Evolutionary conservation across 1,284 basidiomycete genomes (phyloP), one percentile per base, ranked within the genome.

Genomic region (Trametes pubescens): DNA sequence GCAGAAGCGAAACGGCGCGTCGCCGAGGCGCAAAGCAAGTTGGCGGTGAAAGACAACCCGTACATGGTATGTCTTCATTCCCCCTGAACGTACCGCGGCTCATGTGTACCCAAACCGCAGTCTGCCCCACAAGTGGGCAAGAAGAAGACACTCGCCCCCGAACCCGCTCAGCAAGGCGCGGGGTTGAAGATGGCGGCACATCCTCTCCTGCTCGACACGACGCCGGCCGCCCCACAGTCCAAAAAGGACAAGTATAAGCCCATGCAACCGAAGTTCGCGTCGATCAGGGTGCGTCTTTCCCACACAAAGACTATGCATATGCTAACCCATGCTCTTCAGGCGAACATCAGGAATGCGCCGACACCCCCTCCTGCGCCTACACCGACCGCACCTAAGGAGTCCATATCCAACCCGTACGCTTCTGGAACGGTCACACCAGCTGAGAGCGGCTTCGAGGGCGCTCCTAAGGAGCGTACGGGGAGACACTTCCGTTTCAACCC

Each of bases 231-330:
- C 2, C 84, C 87, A 0, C 90, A 92, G 74, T 89, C 88, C 37
- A 94, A 92, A 78, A 95, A 95, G 76, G 93, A 95, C 74, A 82
- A 91, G 64, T 97, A 96, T 79, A 96, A 95, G 76, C 94, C 96
- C 9, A 98, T 98, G 95, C 94, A 95, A 68, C 96, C 96, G 59
- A 98, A 98, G 77, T 98, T 98, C 76, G 92, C 95, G 0, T 94
- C 94, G 4, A 95, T 97, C 77, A 95, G 92, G 81, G 91, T 89
- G 26, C 54, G 46, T 65, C 16, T 13, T 9, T 24, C 51, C 38
- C 29, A 11, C 29, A 32, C 29, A 32, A 4, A 32, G 51, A 37
- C 26, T 26, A n/a, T 65, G 26, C 37, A 21, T 64, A 5, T 58
- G 24, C 53, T 37, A 48, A 58, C 26, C 55, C 46, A 64, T 16